phyloP scores from a whole-genome alignment of 1,284 basidiomycete species.

The Afroboletus lepidellus region DNA sequence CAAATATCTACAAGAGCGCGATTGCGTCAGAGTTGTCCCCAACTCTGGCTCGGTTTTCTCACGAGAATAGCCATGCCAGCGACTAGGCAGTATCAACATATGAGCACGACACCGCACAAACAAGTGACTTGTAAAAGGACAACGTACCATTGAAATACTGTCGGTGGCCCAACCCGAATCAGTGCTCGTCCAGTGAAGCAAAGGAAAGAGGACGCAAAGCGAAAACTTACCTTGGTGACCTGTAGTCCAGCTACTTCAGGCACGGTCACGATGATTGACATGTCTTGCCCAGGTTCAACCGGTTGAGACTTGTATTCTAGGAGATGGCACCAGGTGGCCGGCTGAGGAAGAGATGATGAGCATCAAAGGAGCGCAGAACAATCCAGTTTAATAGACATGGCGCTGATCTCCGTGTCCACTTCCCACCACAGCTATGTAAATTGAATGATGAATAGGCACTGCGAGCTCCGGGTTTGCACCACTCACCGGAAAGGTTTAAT shows the following conservation, averaged over 20 bases:
- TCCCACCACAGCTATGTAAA: no score
- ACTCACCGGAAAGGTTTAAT: no score
- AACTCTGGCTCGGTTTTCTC: neutral
- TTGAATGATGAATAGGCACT: no score
- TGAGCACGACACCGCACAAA: no score
- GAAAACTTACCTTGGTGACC: constrained; percentile 9
- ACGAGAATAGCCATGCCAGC: constrained; percentile 17
- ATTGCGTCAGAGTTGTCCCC: neutral
- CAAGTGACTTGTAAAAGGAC: neutral
- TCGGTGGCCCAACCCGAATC: neutral
- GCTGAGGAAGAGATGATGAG: no score
- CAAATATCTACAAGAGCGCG: constrained; percentile 2
- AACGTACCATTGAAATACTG: constrained; percentile 19
- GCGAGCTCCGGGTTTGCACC: no score
- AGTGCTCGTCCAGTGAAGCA: neutral
- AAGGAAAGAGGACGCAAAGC: neutral
- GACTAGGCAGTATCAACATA: no score
- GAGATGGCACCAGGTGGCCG: no score
- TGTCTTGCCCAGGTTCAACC: neutral
- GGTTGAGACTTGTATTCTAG: no score
- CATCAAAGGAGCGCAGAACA: no score
- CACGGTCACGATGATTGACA: constrained; percentile 6
- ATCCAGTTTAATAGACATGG: no score
- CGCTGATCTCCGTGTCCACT: no score
- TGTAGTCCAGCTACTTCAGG: constrained; percentile 15